A percentile compares a stretch with the other conserved stretches of the same genome.
Evolutionary conservation across 805 yeast genomes (phyloP).

Genomic region (Kodamaea kaohsiungensis): DNA sequence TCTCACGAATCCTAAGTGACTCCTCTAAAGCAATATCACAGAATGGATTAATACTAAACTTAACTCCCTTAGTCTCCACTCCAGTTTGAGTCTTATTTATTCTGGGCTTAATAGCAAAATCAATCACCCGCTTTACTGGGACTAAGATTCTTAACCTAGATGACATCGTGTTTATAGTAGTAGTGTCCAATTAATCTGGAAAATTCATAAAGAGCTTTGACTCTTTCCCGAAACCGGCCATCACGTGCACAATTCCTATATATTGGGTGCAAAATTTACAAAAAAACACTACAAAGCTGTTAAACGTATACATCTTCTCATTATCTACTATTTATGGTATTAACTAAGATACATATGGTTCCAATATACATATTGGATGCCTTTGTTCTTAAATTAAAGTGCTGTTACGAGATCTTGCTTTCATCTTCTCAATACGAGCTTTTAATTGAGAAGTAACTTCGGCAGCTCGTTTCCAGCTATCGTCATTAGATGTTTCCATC

Average conservation of each 20-base stretch:
- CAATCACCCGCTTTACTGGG: conserved; percentile 94
- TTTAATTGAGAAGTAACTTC: conserved; percentile 84
- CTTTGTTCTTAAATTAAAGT: conserved; percentile 4
- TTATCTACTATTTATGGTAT: neutral
- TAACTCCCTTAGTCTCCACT: conserved; percentile 84
- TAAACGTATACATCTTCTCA: no score
- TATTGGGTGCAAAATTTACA: neutral
- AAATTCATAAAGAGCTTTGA: neutral
- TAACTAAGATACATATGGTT: neutral
- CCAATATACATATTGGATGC: neutral
- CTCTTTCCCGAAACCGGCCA: conserved; percentile 3
- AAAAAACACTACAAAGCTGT: no score
- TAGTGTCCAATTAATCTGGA: neutral
- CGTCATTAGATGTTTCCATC: conserved; percentile 49
- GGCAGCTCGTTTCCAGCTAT: conserved; percentile 86
- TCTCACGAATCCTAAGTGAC: conserved; percentile 75
- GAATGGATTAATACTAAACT: conserved; percentile 93
- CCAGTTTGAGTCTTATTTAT: conserved; percentile 84
- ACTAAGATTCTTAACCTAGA: conserved; percentile 73
- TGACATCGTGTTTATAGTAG: conserved; percentile 7
- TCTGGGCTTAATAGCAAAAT: conserved; percentile 90
- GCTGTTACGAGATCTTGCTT: conserved; percentile 49
- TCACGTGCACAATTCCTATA: conserved; percentile 1
- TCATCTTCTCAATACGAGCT: conserved; percentile 88
- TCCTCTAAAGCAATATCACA: conserved; percentile 98